Conservation (phyloP, 129 eudicot species). For the Tagetes patula region DNA sequence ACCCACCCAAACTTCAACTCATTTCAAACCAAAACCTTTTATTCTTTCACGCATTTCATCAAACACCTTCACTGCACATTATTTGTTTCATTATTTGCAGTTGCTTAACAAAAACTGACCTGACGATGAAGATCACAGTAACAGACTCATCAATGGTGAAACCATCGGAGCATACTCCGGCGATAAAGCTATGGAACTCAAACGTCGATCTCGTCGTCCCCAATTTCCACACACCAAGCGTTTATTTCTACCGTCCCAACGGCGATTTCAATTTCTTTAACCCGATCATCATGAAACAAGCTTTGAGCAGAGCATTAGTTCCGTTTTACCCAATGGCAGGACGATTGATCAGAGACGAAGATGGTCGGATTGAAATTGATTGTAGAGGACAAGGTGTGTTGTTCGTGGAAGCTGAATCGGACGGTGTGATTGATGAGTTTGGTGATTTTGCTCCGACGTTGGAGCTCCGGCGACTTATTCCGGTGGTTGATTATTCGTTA, state of each 20-base stretch:
- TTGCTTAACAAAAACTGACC: background rate
- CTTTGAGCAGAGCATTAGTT: slow-evolving; percentile 57
- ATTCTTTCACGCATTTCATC: slow-evolving; percentile 24
- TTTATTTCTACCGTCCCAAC: slow-evolving; percentile 60
- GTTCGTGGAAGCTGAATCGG: slow-evolving; percentile 70
- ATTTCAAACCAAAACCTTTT: slow-evolving; percentile 22
- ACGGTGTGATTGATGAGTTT: slow-evolving; percentile 54
- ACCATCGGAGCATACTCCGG: slow-evolving; percentile 57
- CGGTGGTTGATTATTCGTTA: slow-evolving; percentile 61
- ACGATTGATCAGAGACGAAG: slow-evolving; percentile 58
- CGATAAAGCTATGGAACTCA: slow-evolving; percentile 56
- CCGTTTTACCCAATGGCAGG: slow-evolving; percentile 81
- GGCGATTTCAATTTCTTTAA: slow-evolving; percentile 54
- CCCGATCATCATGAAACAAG: slow-evolving; percentile 43
- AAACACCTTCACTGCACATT: slow-evolving; percentile 12
- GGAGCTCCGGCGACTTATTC: slow-evolving; percentile 59
- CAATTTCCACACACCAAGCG: slow-evolving; percentile 64
- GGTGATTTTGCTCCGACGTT: slow-evolving; percentile 76
- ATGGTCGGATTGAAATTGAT: slow-evolving; percentile 71
- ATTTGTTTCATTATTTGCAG: background rate
- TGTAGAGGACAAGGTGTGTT: slow-evolving; percentile 74
- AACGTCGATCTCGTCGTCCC: slow-evolving; percentile 71
- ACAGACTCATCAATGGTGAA: slow-evolving; percentile 53
- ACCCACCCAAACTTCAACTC: slow-evolving; percentile 10
- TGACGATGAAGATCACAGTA: slow-evolving; percentile 45